Evolutionary conservation across 257 asterid species (phyloP), one percentile per base, ranked within the genome.

Genomic region (Haberlea rhodopensis): DNA sequence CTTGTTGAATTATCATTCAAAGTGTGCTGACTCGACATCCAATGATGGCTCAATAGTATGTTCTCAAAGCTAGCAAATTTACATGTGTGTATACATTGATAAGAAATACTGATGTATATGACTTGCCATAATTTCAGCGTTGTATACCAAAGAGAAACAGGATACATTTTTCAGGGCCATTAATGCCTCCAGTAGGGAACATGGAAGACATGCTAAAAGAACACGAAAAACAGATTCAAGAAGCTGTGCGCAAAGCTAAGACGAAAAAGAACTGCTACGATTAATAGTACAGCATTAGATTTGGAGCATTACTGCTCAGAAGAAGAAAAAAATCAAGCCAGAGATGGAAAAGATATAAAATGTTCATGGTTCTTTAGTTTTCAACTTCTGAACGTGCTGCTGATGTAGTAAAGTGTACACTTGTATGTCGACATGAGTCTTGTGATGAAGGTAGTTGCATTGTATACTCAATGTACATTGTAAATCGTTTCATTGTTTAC

Each of bases 171-270:
- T 87, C 95, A 1, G 95, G 95, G 59, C 95, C 85, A 52, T 58
- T 87, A 25, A 40, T 83, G 79, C 87, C 90, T 63, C 85, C 85
- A 5, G 95, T 90, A 2, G 86, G 84, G 9, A 83, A 80, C 73
- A 79, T 81, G 85, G 95, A 87, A 1, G 95, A 82, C 71, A 81
- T 84, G 92, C 79, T 87, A 26, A 85, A 78, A 70, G 95, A 87
- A 70, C 92, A 87, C 3, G 92, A 87, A 66, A 73, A 80, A 57
- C 92, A 81, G 61, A 83, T 87, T 58, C 92, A 87, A 75, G 88
- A 72, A 37, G 90, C 88, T 0, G 88, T 85, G 57, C 86, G 94
- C 52, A 87, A 79, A 66, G 73, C 62, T 25, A 71, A 78, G 60
- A 27, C 75, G 4, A 34, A 69, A n/a, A 46, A 71, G 62, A 68